phyloP scores from a whole-genome alignment of 306 rosid genomes.

The Ammopiptanthus mongolicus region DNA sequence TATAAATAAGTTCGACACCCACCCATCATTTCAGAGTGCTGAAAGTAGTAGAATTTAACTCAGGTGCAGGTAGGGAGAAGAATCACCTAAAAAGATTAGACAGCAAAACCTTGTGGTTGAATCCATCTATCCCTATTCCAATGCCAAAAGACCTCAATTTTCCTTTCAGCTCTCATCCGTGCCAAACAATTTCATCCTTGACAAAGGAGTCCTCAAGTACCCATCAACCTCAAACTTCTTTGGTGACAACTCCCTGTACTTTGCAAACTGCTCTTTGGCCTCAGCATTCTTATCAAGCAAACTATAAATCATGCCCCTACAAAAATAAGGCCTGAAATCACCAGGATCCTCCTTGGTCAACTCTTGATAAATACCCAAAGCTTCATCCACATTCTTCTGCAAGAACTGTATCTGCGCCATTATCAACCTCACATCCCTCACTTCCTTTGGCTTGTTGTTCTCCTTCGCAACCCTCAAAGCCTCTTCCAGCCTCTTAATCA shows the following conservation, averaged over 20 bases:
- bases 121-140: conserved; percentile 24
- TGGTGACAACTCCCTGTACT: conserved; percentile 69
- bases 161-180: conserved; percentile 53
- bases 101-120: not conserved
- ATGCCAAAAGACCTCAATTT: conserved; percentile 18
- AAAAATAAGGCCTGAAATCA: conserved; percentile 84
- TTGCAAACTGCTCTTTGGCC: conserved; percentile 70
- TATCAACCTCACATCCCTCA: conserved; percentile 67
- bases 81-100: conserved; percentile 3
- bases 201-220: conserved; percentile 65
- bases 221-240: conserved; percentile 93
- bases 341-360: conserved; percentile 63
- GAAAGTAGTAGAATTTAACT: conserved; percentile 12
- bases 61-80: not conserved
- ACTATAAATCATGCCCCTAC: conserved; percentile 84
- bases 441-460: conserved; percentile 57
- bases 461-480: conserved; percentile 64
- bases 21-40: conserved; percentile 5
- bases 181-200: conserved; percentile 76
- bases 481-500: conserved; percentile 55
- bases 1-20: conserved; percentile 19
- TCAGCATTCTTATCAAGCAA: conserved; percentile 77
- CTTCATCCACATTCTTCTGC: conserved; percentile 83
- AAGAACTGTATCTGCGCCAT: conserved; percentile 83
- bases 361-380: conserved; percentile 50